Percentiles rank a stretch among this genome's conserved stretches.
phyloP scores from a whole-genome alignment of 306 rosid species.

The Gastrolobium villosum region DNA sequence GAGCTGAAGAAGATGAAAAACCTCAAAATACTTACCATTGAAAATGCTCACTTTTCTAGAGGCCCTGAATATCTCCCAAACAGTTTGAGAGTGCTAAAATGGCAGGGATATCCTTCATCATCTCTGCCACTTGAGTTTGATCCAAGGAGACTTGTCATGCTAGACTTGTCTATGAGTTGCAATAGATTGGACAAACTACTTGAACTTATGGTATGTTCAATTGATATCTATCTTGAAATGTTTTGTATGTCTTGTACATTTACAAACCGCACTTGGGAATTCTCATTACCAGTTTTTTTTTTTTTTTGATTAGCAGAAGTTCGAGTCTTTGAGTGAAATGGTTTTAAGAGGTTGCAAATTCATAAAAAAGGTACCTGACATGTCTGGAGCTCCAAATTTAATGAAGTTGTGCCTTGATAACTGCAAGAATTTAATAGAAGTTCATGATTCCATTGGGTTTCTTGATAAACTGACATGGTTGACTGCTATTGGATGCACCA shows the following conservation, averaged over 20 bases:
- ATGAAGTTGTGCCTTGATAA: neutral
- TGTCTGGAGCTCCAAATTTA: conserved; percentile 37
- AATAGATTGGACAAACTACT: conserved; percentile 1
- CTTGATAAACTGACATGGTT: conserved; percentile 28
- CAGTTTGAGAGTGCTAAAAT: conserved; percentile 33
- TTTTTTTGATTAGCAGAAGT: conserved; percentile 12
- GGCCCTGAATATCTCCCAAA: conserved; percentile 27
- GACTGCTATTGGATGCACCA: conserved; percentile 26
- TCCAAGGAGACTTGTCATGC: conserved; percentile 7
- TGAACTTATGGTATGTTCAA: neutral
- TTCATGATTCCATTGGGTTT: conserved; percentile 32
- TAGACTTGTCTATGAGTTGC: conserved; percentile 35
- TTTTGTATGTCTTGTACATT: neutral
- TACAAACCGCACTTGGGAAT: neutral
- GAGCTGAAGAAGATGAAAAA: conserved; percentile 42
- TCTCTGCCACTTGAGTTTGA: conserved; percentile 31
- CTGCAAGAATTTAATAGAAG: conserved; percentile 35
- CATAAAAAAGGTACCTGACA: conserved; percentile 30
- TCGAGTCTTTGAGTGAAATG: conserved; percentile 20
- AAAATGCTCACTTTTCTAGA: conserved; percentile 26
- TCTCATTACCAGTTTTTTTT: neutral
- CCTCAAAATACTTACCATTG: conserved; percentile 17
- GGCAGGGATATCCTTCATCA: conserved; percentile 22
- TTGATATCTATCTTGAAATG: neutral
- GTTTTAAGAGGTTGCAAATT: conserved; percentile 4